Percentiles rank a stretch among this genome's conserved stretches.
Evolutionary conservation across 805 yeast genomes (phyloP).

Genomic region (Saccharomycopsis schoenii): DNA sequence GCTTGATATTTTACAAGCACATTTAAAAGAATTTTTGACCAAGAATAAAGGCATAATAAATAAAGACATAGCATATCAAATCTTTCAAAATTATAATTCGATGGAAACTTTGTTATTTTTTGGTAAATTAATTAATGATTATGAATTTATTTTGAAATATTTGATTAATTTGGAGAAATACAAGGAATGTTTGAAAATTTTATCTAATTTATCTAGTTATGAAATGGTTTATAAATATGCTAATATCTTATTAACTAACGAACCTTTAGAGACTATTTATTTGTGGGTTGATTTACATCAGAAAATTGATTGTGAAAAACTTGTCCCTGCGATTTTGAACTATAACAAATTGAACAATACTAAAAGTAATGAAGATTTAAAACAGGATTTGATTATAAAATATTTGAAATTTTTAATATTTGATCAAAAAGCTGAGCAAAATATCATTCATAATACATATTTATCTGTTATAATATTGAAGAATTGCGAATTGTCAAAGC

Average conservation of each 20-base stretch:
- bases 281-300: slow-evolving; percentile 58
- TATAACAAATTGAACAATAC: slow-evolving; percentile 42
- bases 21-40: slow-evolving; percentile 40
- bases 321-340: slow-evolving; percentile 68
- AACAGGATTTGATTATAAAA: slow-evolving; percentile 49
- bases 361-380: slow-evolving; percentile 30
- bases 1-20: neutral
- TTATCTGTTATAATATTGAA: slow-evolving; percentile 52
- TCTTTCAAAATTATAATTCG: slow-evolving; percentile 57
- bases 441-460: slow-evolving; percentile 57
- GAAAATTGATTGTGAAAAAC: slow-evolving; percentile 46
- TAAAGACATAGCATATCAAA: slow-evolving; percentile 57
- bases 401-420: slow-evolving; percentile 50
- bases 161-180: slow-evolving; percentile 65
- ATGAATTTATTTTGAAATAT: slow-evolving; percentile 55
- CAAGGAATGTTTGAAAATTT: slow-evolving; percentile 55
- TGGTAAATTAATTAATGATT: slow-evolving; percentile 61
- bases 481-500: slow-evolving; percentile 24
- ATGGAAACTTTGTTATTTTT: slow-evolving; percentile 53
- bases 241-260: slow-evolving; percentile 54
- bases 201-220: slow-evolving; percentile 39
- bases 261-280: slow-evolving; percentile 61
- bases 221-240: slow-evolving; percentile 55
- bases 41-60: slow-evolving; percentile 45
- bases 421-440: slow-evolving; percentile 33